Percentiles rank a stretch among this genome's conserved stretches.
These are phyloP conservation scores for Escallonia rubra DNA, from an alignment of 129 eudicot species.

Conservation along the genomic window DNA sequence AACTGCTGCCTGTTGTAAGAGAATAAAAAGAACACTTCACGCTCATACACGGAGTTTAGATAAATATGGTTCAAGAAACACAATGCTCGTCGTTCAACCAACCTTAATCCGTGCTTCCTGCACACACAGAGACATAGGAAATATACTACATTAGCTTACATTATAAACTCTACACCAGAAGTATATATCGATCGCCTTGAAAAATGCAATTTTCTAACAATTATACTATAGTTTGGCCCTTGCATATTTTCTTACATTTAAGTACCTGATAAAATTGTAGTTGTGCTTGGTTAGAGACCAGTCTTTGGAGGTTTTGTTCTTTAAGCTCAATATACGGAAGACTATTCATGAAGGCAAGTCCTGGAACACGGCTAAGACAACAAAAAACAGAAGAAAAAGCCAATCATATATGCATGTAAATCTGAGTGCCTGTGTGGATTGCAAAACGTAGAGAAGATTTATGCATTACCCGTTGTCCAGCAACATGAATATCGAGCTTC, in stretches of 20 bases:
- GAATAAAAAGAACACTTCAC: neutral
- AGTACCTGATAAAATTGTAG: slow-evolving; percentile 73
- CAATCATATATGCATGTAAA: neutral
- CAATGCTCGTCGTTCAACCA: slow-evolving; percentile 2
- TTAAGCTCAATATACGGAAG: slow-evolving; percentile 50
- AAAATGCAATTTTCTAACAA: neutral
- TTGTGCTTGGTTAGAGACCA: slow-evolving; percentile 42
- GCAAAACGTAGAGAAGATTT: neutral
- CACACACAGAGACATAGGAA: neutral
- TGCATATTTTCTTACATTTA: too few species aligned
- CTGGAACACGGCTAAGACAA: slow-evolving; percentile 57
- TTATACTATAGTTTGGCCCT: too few species aligned
- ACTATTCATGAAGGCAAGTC: slow-evolving; percentile 58
- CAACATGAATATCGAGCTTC: slow-evolving; percentile 19
- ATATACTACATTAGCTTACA: slow-evolving; percentile 4
- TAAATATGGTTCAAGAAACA: neutral
- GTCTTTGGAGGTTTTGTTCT: slow-evolving; percentile 37
- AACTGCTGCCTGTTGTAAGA: slow-evolving; percentile 44
- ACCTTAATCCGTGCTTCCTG: slow-evolving; percentile 96
- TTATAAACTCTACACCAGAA: slow-evolving; percentile 2
- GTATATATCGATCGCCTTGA: slow-evolving; percentile 8
- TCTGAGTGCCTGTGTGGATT: neutral
- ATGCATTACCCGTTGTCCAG: slow-evolving; percentile 24
- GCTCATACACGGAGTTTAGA: neutral
- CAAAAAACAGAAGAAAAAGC: neutral